Percentiles rank a stretch among this genome's conserved stretches.
Evolutionary conservation across 768 basidiomycete genomes (phyloP).

Genomic region (Amanita rimosa): DNA sequence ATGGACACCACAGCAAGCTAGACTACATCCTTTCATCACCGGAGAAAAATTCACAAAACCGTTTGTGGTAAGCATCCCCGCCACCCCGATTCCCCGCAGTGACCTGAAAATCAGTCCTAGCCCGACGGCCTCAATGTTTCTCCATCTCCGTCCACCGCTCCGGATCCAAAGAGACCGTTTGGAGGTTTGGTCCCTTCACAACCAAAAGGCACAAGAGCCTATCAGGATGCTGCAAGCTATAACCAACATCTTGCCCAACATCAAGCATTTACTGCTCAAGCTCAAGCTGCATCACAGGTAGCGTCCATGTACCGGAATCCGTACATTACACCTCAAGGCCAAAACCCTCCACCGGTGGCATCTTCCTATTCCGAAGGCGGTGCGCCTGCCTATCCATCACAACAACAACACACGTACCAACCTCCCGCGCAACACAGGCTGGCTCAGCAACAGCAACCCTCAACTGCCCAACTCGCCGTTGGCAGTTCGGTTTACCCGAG

Average conservation of each 20-base stretch:
- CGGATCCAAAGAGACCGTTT: constrained; percentile 81
- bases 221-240: constrained; percentile 87
- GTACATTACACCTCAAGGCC: constrained; percentile 51
- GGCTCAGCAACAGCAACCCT: constrained; percentile 36
- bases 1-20: constrained; percentile 96
- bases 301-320: constrained; percentile 71
- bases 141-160: constrained; percentile 16
- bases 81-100: not conserved
- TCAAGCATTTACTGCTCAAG: constrained; percentile 85
- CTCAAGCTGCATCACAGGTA: constrained; percentile 64
- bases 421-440: constrained; percentile 29
- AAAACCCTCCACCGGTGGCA: constrained; percentile 19
- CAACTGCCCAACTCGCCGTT: constrained; percentile 33
- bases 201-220: constrained; percentile 75
- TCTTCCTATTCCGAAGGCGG: constrained; percentile 19
- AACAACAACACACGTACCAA: constrained; percentile 27
- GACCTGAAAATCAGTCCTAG: constrained; percentile 18
- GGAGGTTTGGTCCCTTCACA: constrained; percentile 90
- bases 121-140: constrained; percentile 36
- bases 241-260: constrained; percentile 93
- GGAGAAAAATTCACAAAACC: constrained; percentile 92
- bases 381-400: constrained; percentile 17
- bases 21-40: constrained; percentile 94
- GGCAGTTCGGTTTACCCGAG: constrained; percentile 19
- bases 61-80: constrained; percentile 48